Percentiles rank a stretch among this genome's conserved stretches.
phyloP scores from a whole-genome alignment of 192 early-diverging fungal species.

The Coemansia sp. region DNA sequence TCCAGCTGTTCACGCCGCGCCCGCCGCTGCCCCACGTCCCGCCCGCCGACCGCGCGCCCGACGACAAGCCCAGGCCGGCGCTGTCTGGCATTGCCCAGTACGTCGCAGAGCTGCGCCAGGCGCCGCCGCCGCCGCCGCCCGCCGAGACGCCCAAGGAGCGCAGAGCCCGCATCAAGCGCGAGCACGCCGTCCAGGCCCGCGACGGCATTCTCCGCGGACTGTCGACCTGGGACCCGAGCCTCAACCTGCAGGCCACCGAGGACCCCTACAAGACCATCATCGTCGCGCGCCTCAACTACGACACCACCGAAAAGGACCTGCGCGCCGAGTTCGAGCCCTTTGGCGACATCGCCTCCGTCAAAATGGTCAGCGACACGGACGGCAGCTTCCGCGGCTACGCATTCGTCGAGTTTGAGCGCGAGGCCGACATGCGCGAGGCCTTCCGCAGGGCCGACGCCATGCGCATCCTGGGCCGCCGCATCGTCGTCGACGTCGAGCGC shows the following conservation, averaged over 20 bases:
- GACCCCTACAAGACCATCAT: constrained; percentile 96
- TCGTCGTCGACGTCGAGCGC: constrained; percentile 94
- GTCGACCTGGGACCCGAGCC: constrained; percentile 41
- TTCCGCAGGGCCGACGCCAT: constrained; percentile 79
- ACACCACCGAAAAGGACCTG: constrained; percentile 63
- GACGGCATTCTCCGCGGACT: constrained; percentile 39
- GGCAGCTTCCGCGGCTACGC: constrained; percentile 91
- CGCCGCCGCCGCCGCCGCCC: constrained; percentile 9
- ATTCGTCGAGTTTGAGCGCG: constrained; percentile 93
- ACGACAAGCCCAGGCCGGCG: constrained; percentile 24
- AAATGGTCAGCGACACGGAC: constrained; percentile 72
- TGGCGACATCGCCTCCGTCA: constrained; percentile 66
- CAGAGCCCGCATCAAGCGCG: constrained; percentile 36
- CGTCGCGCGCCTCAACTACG: constrained; percentile 72
- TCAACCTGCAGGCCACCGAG: constrained; percentile 71
- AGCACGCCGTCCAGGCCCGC: constrained; percentile 31
- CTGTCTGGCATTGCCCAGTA: constrained; percentile 39
- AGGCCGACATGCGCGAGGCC: constrained; percentile 76
- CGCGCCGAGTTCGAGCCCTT: constrained; percentile 77
- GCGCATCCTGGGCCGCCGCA: constrained; percentile 80
- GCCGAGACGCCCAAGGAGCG: constrained; percentile 44
- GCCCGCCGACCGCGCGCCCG: constrained; percentile 34
- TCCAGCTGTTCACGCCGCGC: constrained; percentile 51
- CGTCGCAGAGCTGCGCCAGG: constrained; percentile 18
- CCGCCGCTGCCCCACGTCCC: constrained; percentile 28